A percentile compares a stretch with the other conserved stretches of the same genome.
Evolutionary conservation across 495 filamentous ascomycete genomes (phyloP).

Genomic region (Aspergillus cavernicola): DNA sequence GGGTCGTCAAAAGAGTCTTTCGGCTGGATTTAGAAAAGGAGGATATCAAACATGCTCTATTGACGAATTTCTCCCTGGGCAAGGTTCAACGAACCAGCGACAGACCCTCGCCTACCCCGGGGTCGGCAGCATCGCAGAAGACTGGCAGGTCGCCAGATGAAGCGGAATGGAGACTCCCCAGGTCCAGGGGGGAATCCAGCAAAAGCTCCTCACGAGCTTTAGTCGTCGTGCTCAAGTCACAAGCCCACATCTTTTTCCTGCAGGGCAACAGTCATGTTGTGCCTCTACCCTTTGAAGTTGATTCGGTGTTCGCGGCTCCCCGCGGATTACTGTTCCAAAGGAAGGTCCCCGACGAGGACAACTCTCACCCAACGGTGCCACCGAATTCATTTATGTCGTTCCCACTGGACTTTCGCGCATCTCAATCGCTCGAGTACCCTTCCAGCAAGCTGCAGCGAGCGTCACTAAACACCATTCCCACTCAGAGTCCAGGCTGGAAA

Average conservation of each 20-base stretch:
- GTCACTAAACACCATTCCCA: slow-evolving; percentile 29
- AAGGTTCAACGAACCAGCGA: slow-evolving; percentile 21
- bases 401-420: slow-evolving; percentile 36
- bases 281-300: slow-evolving; percentile 91
- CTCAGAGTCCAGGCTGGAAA: slow-evolving; percentile 22
- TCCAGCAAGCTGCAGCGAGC: slow-evolving; percentile 35
- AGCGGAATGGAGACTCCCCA: slow-evolving; percentile 9
- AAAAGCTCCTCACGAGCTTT: slow-evolving; percentile 57
- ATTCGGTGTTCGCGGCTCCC: slow-evolving; percentile 77
- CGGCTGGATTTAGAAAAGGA: slow-evolving; percentile 84
- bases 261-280: slow-evolving; percentile 83
- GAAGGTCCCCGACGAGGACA: slow-evolving; percentile 45
- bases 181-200: slow-evolving; percentile 13
- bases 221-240: slow-evolving; percentile 87
- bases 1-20: slow-evolving; percentile 81
- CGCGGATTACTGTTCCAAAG: slow-evolving; percentile 81
- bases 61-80: slow-evolving; percentile 72
- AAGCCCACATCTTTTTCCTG: slow-evolving; percentile 92
- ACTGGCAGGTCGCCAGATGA: slow-evolving; percentile 11
- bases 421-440: slow-evolving; percentile 45
- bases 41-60: slow-evolving; percentile 73
- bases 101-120: neutral
- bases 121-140: neutral
- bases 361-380: slow-evolving; percentile 45
- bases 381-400: slow-evolving; percentile 78